Evolutionary conservation across 768 basidiomycete species (phyloP).

Genomic region (Hygrophoropsis aurantiaca): DNA sequence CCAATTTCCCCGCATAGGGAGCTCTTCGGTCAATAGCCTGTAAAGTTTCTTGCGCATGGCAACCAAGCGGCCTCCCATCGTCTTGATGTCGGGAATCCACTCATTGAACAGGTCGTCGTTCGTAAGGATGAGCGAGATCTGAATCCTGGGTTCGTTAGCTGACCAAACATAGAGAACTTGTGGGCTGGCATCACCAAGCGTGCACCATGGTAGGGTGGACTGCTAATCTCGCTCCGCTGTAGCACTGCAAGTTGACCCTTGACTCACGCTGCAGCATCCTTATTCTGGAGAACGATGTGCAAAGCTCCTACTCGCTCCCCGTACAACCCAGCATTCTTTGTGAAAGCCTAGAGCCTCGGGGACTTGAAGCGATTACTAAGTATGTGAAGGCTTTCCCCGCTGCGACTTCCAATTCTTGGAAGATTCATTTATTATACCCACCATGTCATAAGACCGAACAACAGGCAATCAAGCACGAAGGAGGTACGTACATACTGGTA

Average conservation of each 20-base stretch:
- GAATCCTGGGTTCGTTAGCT: conserved; percentile 4
- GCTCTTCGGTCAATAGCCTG: conserved; percentile 68
- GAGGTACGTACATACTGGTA: too few species aligned
- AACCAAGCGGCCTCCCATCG: conserved; percentile 94
- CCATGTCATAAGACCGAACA: too few species aligned
- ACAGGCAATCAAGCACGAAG: too few species aligned
- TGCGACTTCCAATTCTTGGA: too few species aligned
- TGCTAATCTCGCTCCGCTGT: conserved; percentile 93
- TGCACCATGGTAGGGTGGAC: conserved; percentile 90
- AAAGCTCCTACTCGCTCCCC: conserved; percentile 94
- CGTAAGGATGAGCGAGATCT: conserved; percentile 85
- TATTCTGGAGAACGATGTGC: conserved; percentile 67
- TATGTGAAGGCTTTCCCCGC: too few species aligned
- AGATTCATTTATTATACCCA: too few species aligned
- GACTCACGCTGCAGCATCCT: conserved; percentile 69
- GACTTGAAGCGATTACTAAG: too few species aligned
- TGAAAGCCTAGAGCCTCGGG: too few species aligned
- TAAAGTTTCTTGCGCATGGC: conserved; percentile 83
- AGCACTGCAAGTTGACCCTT: conserved; percentile 90
- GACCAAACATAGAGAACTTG: not conserved
- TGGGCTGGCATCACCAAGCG: conserved; percentile 59
- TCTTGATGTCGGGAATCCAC: conserved; percentile 88
- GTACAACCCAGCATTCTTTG: conserved; percentile 95
- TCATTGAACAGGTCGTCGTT: conserved; percentile 71
- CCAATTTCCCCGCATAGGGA: conserved; percentile 91